Evolutionary conservation across 345 rosid species (phyloP), one percentile per base, ranked within the genome.

Genomic region (Eutrema japonicum): DNA sequence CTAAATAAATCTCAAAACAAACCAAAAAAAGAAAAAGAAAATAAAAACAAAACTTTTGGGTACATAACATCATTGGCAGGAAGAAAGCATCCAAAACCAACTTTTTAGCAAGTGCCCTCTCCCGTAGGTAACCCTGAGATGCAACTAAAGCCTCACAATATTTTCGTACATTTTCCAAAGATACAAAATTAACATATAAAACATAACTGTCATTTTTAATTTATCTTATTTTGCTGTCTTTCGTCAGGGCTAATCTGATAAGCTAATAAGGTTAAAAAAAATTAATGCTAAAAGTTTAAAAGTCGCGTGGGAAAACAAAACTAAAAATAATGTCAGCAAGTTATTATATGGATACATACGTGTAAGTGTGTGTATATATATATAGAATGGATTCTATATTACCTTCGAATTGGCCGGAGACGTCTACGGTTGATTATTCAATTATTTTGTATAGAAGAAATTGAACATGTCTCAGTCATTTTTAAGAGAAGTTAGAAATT

Each of bases 161-260:
- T 57, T 70, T 77, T 47, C 11, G 8, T 16, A 64, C 36, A 45
- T 45, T 68, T 61, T 68, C 74, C 59, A 37, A 52, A 26, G 18
- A 26, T 37, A 61, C 56, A 45, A 41, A 48, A 18, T 37, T 41
- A 63, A 64, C 72, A 57, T 48, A 64, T 63, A 70, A 40, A 70
- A 70, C 75, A 52, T 29, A 63, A 63, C 27, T 57, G 75, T 69
- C 79, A 13, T 46, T 69, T 76, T 68, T 61, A 52, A 29, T 71
- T 77, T 71, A 77, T 77, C 67, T 71, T 71, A 50, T 38, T 32
- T 37, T 68, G 70, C 79, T 76, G 65, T 61, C 70, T 61, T 69
- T 76, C 75, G 8, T 53, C 61, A 64, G 80, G 40, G 80, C 71
- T 76, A 76, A 70, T 70, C 71, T 76, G 66, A 76, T 76, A 63